phyloP scores from a whole-genome alignment of 2,329 filamentous ascomycete genomes.

The Aspergillus sojae region DNA sequence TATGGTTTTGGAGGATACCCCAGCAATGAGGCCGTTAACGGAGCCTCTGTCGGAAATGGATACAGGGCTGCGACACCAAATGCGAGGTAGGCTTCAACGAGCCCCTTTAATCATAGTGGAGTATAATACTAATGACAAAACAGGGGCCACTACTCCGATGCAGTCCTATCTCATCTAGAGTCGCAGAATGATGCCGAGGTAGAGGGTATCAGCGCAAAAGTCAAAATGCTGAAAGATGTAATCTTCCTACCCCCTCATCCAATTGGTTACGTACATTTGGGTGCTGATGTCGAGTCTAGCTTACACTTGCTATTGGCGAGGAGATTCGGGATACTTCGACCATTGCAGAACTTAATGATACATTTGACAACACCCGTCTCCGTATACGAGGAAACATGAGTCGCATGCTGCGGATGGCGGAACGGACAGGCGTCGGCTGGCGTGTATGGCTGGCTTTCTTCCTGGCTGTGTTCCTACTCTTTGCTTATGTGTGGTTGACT shows the following conservation, averaged over 20 bases:
- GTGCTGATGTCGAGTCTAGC: conserved; percentile 51
- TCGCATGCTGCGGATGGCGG: conserved; percentile 92
- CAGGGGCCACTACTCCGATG: conserved; percentile 89
- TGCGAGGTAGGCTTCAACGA: conserved; percentile 54
- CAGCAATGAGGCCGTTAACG: conserved; percentile 27
- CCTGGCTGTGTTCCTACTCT: conserved; percentile 75
- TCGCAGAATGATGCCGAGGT: conserved; percentile 92
- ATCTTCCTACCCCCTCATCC: conserved; percentile 37
- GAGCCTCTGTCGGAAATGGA: conserved; percentile 29
- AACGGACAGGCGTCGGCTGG: conserved; percentile 93
- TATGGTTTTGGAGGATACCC: conserved; percentile 46
- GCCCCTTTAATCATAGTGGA: neutral
- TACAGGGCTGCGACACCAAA: conserved; percentile 71
- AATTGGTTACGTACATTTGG: neutral
- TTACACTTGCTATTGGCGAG: conserved; percentile 90
- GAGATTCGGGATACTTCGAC: conserved; percentile 90
- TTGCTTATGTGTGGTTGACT: conserved; percentile 91
- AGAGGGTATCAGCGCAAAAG: conserved; percentile 87
- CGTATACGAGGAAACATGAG: conserved; percentile 92
- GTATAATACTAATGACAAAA: conserved; percentile 13
- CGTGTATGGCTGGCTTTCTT: conserved; percentile 93
- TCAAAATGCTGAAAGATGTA: conserved; percentile 85
- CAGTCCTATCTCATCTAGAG: conserved; percentile 89
- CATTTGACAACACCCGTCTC: conserved; percentile 82
- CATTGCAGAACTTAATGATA: conserved; percentile 92